Conservation (phyloP, 176 grass and related monocot species). For the Luzula sylvatica region DNA sequence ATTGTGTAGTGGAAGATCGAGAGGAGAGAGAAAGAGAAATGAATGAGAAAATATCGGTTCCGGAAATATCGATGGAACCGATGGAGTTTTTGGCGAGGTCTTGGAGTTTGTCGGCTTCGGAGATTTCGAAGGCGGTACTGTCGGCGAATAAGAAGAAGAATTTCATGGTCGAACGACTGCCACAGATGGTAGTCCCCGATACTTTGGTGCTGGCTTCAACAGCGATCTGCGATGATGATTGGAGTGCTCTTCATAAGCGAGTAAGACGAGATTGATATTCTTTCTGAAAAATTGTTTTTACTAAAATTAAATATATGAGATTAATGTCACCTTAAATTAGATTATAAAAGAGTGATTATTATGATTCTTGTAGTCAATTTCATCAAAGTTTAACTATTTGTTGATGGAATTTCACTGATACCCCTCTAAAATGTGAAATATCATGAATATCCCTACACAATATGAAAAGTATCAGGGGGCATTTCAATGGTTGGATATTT, state of each 20-base stretch:
- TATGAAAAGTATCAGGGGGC: too few species aligned
- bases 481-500: too few species aligned
- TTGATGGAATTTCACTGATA: too few species aligned
- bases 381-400: too few species aligned
- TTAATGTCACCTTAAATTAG: too few species aligned
- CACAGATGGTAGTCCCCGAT: conserved; percentile 45
- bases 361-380: too few species aligned
- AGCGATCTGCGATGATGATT: conserved; percentile 25
- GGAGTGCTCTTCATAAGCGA: conserved; percentile 28
- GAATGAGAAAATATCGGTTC: conserved; percentile 9
- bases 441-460: too few species aligned
- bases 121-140: conserved; percentile 43
- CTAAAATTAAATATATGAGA: not conserved
- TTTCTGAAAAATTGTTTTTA: too few species aligned
- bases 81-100: conserved; percentile 72
- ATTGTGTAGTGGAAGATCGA: not conserved
- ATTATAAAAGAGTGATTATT: too few species aligned
- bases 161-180: conserved; percentile 53
- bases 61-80: conserved; percentile 46
- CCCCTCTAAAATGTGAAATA: too few species aligned
- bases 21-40: not conserved
- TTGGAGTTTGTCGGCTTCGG: conserved; percentile 54
- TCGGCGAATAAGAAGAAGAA: conserved; percentile 44
- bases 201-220: conserved; percentile 36
- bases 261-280: conserved; percentile 22